Evolutionary conservation across 73 alveolate species (phyloP).

Genomic region (Tetrahymena borealis): DNA sequence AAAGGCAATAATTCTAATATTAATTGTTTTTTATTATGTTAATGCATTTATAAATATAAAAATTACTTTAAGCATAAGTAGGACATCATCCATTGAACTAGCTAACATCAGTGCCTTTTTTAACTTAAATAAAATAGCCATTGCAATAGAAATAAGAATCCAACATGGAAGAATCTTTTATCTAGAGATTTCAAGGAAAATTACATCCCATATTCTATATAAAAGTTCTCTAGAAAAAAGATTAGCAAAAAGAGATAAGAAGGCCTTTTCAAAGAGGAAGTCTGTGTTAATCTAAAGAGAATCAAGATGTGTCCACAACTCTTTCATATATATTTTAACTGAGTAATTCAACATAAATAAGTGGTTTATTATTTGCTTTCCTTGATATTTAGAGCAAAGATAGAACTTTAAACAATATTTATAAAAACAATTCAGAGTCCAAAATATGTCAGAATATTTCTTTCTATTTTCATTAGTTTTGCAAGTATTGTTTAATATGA

Average conservation of each 20-base stretch:
- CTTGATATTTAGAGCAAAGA: not conserved
- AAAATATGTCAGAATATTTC: not conserved
- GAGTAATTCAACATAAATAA: not conserved
- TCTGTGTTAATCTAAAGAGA: not conserved
- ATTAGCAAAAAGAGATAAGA: not conserved
- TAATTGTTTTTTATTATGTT: not conserved
- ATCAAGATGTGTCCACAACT: not conserved
- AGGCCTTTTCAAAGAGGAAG: not conserved
- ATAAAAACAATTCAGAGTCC: not conserved
- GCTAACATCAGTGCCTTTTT: not conserved
- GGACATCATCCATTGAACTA: not conserved
- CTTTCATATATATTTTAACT: not conserved
- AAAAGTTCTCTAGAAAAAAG: not conserved
- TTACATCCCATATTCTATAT: not conserved
- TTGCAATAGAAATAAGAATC: not conserved
- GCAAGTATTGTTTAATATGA: not conserved
- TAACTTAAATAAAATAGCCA: not conserved
- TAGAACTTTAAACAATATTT: not conserved
- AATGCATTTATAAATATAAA: not conserved
- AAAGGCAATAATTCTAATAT: not conserved
- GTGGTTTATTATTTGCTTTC: not conserved
- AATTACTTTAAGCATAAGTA: not conserved
- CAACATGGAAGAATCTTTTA: not conserved
- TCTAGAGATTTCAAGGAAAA: not conserved
- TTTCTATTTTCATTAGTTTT: not conserved